Conservation (phyloP, 768 basidiomycete genomes). For the Tylopilus felleus region DNA sequence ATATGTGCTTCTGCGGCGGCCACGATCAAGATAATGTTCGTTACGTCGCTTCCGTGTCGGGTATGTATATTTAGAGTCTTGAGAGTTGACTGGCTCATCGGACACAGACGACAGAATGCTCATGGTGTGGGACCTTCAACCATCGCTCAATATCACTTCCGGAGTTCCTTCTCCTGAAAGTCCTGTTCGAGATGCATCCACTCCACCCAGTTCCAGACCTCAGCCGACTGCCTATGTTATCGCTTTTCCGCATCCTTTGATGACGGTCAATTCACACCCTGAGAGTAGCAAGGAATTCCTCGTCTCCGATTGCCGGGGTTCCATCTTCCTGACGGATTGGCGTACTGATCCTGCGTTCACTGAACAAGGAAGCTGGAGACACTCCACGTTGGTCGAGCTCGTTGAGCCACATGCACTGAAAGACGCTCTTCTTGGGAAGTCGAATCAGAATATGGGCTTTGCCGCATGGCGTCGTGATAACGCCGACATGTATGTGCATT, state of each 20-base stretch:
- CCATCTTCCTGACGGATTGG: slow-evolving; percentile 81
- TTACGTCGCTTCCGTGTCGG: slow-evolving; percentile 80
- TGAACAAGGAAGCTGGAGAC: slow-evolving; percentile 54
- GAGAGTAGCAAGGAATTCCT: slow-evolving; percentile 75
- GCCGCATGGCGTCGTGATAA: slow-evolving; percentile 71
- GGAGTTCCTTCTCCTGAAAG: slow-evolving; percentile 31
- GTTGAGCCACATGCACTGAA: slow-evolving; percentile 65
- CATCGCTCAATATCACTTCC: slow-evolving; percentile 45
- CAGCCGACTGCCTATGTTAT: slow-evolving; percentile 80
- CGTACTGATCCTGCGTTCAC: slow-evolving; percentile 59
- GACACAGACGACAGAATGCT: slow-evolving; percentile 73
- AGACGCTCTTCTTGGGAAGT: slow-evolving; percentile 45
- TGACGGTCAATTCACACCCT: slow-evolving; percentile 66
- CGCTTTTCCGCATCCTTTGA: slow-evolving; percentile 68
- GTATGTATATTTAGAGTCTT: slow-evolving; percentile 32
- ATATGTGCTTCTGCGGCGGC: slow-evolving; percentile 78
- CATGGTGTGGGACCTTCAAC: slow-evolving; percentile 84
- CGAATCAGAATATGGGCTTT: slow-evolving; percentile 50
- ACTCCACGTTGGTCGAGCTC: slow-evolving; percentile 66
- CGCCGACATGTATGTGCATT: slow-evolving; percentile 60
- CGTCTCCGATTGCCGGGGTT: slow-evolving; percentile 71
- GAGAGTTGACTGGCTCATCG: not conserved
- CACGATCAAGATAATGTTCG: slow-evolving; percentile 61
- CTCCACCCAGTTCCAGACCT: slow-evolving; percentile 38
- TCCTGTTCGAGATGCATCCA: slow-evolving; percentile 29